These are phyloP conservation scores for Xylariaceae sp. DNA, from an alignment of 2,329 filamentous ascomycete species.

Conservation along the genomic window DNA sequence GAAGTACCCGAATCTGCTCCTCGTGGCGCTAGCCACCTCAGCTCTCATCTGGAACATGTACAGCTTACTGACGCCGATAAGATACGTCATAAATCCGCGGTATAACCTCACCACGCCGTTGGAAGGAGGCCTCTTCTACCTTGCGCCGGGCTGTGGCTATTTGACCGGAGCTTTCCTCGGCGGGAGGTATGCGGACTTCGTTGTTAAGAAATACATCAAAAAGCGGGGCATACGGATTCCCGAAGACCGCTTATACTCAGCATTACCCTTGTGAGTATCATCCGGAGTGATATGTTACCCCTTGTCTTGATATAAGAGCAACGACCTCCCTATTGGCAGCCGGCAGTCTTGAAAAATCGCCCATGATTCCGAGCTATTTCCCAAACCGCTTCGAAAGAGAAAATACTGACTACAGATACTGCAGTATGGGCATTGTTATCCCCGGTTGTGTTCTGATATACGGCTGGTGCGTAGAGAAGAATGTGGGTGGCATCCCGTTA, in stretches of 20 bases:
- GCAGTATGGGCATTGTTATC: constrained; percentile 56
- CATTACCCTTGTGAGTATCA: constrained; percentile 49
- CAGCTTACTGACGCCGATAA: constrained; percentile 60
- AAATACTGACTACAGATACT: no score
- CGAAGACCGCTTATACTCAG: constrained; percentile 69
- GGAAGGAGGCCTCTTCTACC: constrained; percentile 68
- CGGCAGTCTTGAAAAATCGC: no score
- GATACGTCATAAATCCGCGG: constrained; percentile 70
- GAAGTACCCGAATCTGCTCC: constrained; percentile 68
- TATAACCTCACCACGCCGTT: constrained; percentile 66
- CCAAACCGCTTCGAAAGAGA: no score
- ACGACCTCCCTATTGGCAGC: no score
- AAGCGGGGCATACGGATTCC: constrained; percentile 61
- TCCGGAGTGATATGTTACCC: no score
- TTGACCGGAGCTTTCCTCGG: constrained; percentile 66
- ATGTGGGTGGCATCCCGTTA: constrained; percentile 56
- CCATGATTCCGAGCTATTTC: no score
- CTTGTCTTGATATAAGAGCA: no score
- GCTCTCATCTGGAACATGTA: constrained; percentile 76
- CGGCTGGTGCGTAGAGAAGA: constrained; percentile 53
- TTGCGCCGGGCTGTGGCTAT: constrained; percentile 69
- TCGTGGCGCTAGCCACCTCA: constrained; percentile 60
- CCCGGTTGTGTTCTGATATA: constrained; percentile 69
- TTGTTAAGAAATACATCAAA: constrained; percentile 44
- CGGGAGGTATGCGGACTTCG: constrained; percentile 49